These are phyloP conservation scores for Candida frijolesensis DNA, from an alignment of 1,139 yeast genomes.

Conservation along the genomic window DNA sequence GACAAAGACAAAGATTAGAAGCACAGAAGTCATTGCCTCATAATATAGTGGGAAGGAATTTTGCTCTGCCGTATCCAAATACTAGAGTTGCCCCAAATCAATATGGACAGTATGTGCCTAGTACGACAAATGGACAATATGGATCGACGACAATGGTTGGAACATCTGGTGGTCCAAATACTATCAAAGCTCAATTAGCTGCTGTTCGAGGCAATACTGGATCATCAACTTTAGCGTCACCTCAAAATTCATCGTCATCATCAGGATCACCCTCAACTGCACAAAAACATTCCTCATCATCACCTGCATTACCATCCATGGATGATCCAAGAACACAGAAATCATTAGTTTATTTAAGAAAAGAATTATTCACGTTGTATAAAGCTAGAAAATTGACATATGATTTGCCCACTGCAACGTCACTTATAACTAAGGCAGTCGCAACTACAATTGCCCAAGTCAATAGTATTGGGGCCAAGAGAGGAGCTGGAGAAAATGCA, in stretches of 20 bases:
- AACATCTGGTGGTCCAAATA: conserved; percentile 8
- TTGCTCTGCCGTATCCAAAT: conserved; percentile 28
- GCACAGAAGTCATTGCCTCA: conserved; percentile 30
- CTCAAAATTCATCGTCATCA: too few species aligned
- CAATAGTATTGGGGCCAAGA: conserved; percentile 81
- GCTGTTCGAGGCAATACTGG: conserved; percentile 45
- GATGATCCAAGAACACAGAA: conserved; percentile 56
- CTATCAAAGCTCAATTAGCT: conserved; percentile 55
- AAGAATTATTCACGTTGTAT: conserved; percentile 68
- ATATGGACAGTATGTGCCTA: conserved; percentile 22
- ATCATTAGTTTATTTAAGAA: conserved; percentile 68
- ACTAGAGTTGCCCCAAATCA: conserved; percentile 28
- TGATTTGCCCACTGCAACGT: conserved; percentile 74
- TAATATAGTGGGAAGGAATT: conserved; percentile 29
- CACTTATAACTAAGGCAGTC: conserved; percentile 83
- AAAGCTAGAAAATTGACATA: conserved; percentile 67
- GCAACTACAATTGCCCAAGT: conserved; percentile 93
- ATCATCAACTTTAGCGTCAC: conserved; percentile 13
- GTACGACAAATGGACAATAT: conserved; percentile 10
- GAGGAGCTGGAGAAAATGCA: conserved; percentile 82
- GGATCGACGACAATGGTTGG: neutral
- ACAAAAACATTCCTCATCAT: conserved; percentile 12
- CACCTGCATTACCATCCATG: conserved; percentile 27
- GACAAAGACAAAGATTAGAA: conserved; percentile 42
- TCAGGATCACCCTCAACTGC: conserved; percentile 5